phyloP scores from a whole-genome alignment of 2,329 filamentous ascomycete genomes.

The Hirsutella thompsonii region DNA sequence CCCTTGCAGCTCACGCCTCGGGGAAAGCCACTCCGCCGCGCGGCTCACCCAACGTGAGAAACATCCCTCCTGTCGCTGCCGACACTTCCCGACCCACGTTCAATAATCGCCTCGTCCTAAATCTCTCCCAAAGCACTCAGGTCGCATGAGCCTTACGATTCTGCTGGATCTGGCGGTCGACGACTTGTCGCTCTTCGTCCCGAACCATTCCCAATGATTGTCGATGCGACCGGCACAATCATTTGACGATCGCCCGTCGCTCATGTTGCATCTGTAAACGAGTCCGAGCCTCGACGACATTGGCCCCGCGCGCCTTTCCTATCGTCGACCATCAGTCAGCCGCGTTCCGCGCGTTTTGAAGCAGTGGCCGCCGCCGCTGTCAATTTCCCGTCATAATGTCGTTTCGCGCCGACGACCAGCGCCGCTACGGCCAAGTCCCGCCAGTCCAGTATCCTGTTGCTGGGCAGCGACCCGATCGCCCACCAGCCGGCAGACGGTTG shows the following conservation, averaged over 20 bases:
- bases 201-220: background rate
- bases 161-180: background rate
- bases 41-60: no score
- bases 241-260: background rate
- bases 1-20: no score
- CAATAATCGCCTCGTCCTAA: background rate
- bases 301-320: constrained; percentile 8
- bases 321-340: background rate
- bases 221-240: background rate
- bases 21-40: no score
- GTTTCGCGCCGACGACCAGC: constrained; percentile 48
- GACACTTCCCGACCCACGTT: background rate
- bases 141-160: background rate
- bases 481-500: constrained; percentile 36
- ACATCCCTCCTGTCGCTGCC: background rate
- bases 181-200: background rate
- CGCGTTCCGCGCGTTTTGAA: no score
- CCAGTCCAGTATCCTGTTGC: constrained; percentile 50
- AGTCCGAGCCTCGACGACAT: constrained; percentile 5
- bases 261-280: background rate
- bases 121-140: background rate
- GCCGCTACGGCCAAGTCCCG: constrained; percentile 53
- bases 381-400: constrained; percentile 38
- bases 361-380: background rate
- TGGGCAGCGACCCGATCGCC: constrained; percentile 16